Evolutionary conservation across 2,329 filamentous ascomycete genomes (phyloP), one percentile per base, ranked within the genome.

Genomic region (Xylaria sp.): DNA sequence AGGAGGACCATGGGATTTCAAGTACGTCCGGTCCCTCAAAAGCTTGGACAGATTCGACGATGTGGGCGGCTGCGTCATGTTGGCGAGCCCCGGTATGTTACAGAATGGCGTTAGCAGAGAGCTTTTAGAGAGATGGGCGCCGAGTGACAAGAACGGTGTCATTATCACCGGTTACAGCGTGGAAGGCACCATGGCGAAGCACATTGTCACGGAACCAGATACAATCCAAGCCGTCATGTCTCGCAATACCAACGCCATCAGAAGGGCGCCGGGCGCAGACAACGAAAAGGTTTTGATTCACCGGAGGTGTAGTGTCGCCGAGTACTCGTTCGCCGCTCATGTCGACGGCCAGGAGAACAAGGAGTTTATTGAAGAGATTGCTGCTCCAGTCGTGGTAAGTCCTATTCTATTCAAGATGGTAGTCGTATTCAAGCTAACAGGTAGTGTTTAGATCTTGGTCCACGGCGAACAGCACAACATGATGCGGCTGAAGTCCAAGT

Each of bases 81-180:
- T 99, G 57, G 94, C 94, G 4, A 95, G 90, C 68, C 94, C 94
- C 0, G 94, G 94, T 86, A 97, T 99, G 94, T 80, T 99, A 67
- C 93, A 99, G 72, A 97, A 93, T 59, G 94, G 94, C 54, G 93
- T 96, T 16, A 96, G 92, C 69, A 83, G 94, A 72, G 91, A 97
- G 72, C 79, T 99, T 8, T 82, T 99, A 3, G 94, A 99, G 77
- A 80, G 93, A 68, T 99, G 94, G 94, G 93, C 93, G 1, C 94
- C 94, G 0, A 96, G 91, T 75, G 89, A 94, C 64, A 92, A 94
- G 74, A 99, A 99, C 70, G 94, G 93, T n/a, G 91, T 99, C 49
- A 90, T 99, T 68, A 96, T 99, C 74, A 99, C 94, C 0, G 94
- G 94, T 72, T 99, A 99, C 77, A 97, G 92, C 62, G 93, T 99